A percentile compares a stretch with the other conserved stretches of the same genome.
Evolutionary conservation across 495 filamentous ascomycete species (phyloP).

Genomic region (Glarea lozoyensis): DNA sequence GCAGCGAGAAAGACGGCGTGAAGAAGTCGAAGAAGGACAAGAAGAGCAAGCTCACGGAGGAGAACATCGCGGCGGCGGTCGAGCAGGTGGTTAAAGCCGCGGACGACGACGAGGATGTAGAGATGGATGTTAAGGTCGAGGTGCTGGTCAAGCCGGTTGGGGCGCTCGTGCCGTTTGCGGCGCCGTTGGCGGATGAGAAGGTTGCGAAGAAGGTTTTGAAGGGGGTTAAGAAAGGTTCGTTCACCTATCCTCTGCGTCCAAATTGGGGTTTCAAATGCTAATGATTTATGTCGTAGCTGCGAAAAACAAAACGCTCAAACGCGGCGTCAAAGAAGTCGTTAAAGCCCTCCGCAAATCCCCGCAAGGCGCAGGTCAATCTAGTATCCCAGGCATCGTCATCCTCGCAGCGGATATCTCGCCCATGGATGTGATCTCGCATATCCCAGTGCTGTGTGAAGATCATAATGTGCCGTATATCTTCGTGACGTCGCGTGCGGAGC

Average conservation of each 20-base stretch:
- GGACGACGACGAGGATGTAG: slow-evolving; percentile 14
- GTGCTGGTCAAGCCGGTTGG: slow-evolving; percentile 44
- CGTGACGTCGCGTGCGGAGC: slow-evolving; percentile 75
- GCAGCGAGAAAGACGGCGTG: slow-evolving; percentile 66
- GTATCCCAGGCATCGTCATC: slow-evolving; percentile 68
- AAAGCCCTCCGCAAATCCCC: slow-evolving; percentile 90
- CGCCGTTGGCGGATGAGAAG: slow-evolving; percentile 87
- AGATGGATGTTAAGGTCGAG: slow-evolving; percentile 28
- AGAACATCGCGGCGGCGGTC: slow-evolving; percentile 44
- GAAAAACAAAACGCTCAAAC: slow-evolving; percentile 86
- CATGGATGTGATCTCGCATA: slow-evolving; percentile 94
- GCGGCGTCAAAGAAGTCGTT: slow-evolving; percentile 96
- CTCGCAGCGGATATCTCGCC: slow-evolving; percentile 95
- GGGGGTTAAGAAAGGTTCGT: slow-evolving; percentile 83
- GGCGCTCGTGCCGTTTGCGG: slow-evolving; percentile 86
- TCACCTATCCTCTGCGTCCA: neutral
- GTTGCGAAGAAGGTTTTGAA: slow-evolving; percentile 85
- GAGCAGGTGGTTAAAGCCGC: slow-evolving; percentile 32
- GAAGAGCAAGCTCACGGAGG: slow-evolving; percentile 55
- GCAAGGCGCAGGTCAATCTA: slow-evolving; percentile 38
- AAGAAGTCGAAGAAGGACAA: slow-evolving; percentile 65
- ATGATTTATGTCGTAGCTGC: slow-evolving; percentile 50
- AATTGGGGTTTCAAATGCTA: slow-evolving; percentile 8
- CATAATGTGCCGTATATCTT: slow-evolving; percentile 93
- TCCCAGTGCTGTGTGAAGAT: slow-evolving; percentile 95